Evolutionary conservation across 148 eudicot genomes (phyloP).

Genomic region (Oxyria digyna): DNA sequence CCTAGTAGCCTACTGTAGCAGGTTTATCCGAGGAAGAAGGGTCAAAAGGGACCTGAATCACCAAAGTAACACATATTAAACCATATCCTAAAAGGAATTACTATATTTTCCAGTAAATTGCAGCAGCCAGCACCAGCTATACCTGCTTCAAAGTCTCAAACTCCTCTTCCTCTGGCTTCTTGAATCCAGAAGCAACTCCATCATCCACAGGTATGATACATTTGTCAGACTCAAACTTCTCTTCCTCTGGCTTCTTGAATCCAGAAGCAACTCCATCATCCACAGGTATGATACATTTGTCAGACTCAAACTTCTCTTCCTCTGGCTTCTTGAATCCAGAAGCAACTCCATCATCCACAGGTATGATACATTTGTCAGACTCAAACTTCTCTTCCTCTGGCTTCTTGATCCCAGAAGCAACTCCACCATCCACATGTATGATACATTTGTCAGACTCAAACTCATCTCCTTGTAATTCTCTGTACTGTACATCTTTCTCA

Average conservation of each 20-base stretch:
- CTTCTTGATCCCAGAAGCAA: conserved; percentile 90
- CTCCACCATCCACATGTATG: conserved; percentile 87
- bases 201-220: too few species aligned
- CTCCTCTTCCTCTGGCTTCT: too few species aligned
- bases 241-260: too few species aligned
- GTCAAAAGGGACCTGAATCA: conserved; percentile 79
- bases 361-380: too few species aligned
- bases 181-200: too few species aligned
- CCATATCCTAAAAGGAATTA: neutral
- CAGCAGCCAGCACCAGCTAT: conserved; percentile 9
- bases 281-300: too few species aligned
- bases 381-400: conserved; percentile 91
- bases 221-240: too few species aligned
- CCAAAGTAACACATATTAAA: conserved; percentile 5
- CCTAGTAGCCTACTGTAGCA: conserved; percentile 2
- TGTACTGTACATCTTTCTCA: conserved; percentile 87
- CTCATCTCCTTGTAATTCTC: conserved; percentile 91
- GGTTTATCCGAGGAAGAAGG: conserved; percentile 41
- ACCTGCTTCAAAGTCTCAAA: conserved; percentile 99
- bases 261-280: too few species aligned
- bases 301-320: too few species aligned
- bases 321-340: too few species aligned
- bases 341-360: too few species aligned
- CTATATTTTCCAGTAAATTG: conserved; percentile 14
- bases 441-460: conserved; percentile 96